A percentile compares a stretch with the other conserved stretches of the same genome.
These are phyloP conservation scores for Termitomyces sp. DNA, from an alignment of 768 basidiomycete species.

Conservation along the genomic window DNA sequence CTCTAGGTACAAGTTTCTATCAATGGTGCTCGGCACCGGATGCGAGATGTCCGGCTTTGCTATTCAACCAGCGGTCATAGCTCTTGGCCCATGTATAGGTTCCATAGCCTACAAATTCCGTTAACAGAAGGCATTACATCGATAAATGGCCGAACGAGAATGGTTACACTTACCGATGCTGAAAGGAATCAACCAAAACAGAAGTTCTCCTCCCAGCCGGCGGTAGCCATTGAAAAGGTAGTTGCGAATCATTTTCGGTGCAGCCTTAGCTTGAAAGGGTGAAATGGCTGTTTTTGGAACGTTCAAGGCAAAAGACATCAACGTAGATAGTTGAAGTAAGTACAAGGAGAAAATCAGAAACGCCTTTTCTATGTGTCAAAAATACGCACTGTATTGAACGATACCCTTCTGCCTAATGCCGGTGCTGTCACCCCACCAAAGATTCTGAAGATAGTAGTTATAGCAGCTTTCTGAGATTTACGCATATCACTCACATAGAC, in stretches of 20 bases:
- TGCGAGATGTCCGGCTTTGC: conserved; percentile 77
- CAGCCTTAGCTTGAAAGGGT: conserved; percentile 74
- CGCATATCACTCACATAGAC: conserved; percentile 60
- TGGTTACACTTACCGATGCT: conserved; percentile 55
- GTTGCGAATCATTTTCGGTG: conserved; percentile 61
- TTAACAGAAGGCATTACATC: conserved; percentile 2
- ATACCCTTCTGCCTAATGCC: conserved; percentile 70
- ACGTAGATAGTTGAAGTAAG: not conserved
- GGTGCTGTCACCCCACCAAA: conserved; percentile 86
- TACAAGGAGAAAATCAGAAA: not conserved
- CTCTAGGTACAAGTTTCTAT: conserved; percentile 3
- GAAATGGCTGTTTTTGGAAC: conserved; percentile 58
- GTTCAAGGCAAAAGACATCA: not conserved
- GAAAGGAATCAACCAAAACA: conserved; percentile 80
- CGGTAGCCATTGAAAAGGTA: conserved; percentile 88
- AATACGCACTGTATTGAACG: conserved; percentile 72
- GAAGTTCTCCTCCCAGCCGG: conserved; percentile 64
- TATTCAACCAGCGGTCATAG: conserved; percentile 62
- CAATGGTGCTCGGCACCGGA: conserved; percentile 7
- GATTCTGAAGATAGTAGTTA: conserved; percentile 43
- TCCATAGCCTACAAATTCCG: conserved; percentile 52
- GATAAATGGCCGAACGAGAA: not conserved
- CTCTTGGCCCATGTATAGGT: conserved; percentile 77
- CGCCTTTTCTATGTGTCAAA: not conserved
- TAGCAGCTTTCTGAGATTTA: not conserved